These are phyloP conservation scores for Penicillium verhagenii DNA, from an alignment of 495 filamentous ascomycete species.

Conservation along the genomic window DNA sequence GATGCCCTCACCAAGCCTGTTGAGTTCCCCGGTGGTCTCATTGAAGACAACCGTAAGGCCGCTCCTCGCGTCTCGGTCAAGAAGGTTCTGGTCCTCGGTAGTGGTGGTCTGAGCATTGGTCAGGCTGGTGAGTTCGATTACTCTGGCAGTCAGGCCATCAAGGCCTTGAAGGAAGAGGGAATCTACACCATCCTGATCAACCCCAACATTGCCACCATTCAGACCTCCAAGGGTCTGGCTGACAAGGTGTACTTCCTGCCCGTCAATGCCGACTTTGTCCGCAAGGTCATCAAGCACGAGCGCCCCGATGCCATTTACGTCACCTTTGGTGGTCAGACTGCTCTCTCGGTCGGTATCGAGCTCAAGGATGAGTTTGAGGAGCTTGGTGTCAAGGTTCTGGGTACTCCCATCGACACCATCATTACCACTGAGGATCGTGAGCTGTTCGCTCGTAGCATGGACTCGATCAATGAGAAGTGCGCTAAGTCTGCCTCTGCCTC, in stretches of 20 bases:
- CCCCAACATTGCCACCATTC: constrained; percentile 98
- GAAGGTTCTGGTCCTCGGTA: constrained; percentile 97
- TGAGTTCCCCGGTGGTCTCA: constrained; percentile 78
- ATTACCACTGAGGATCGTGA: constrained; percentile 98
- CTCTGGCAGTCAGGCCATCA: constrained; percentile 87
- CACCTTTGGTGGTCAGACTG: constrained; percentile 96
- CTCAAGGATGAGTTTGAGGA: constrained; percentile 92
- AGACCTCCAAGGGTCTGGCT: constrained; percentile 91
- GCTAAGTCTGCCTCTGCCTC: constrained; percentile 93
- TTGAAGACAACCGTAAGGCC: constrained; percentile 69
- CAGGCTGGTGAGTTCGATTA: constrained; percentile 99
- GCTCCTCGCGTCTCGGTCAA: constrained; percentile 80
- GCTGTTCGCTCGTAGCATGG: constrained; percentile 96
- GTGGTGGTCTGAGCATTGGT: constrained; percentile 94
- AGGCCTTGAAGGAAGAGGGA: constrained; percentile 95
- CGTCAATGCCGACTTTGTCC: constrained; percentile 92
- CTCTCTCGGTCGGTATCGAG: constrained; percentile 90
- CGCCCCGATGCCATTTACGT: constrained; percentile 95
- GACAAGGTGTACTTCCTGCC: constrained; percentile 99
- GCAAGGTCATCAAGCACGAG: constrained; percentile 94
- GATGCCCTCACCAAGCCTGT: constrained; percentile 68
- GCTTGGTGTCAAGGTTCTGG: constrained; percentile 89
- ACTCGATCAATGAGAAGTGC: constrained; percentile 96
- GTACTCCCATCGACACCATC: constrained; percentile 96
- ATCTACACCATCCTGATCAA: constrained; percentile 96